These are phyloP conservation scores for Boletus subluridellus DNA, from an alignment of 1,284 basidiomycete species.

Conservation along the genomic window DNA sequence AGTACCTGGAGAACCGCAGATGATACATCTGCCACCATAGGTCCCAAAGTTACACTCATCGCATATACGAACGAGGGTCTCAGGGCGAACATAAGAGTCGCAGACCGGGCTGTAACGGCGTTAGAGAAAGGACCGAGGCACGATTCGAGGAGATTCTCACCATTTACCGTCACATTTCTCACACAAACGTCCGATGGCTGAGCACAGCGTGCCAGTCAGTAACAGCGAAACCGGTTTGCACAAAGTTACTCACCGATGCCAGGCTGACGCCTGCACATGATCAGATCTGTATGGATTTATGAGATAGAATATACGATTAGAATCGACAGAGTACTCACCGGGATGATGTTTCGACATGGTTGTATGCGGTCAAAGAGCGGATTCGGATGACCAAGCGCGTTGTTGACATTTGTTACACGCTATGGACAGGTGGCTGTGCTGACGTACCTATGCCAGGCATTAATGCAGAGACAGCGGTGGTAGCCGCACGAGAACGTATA, in stretches of 20 bases:
- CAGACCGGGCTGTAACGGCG: conserved; percentile 78
- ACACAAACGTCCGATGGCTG: conserved; percentile 94
- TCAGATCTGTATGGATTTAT: conserved; percentile 61
- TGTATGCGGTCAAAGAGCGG: conserved; percentile 17
- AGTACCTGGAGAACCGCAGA: conserved; percentile 90
- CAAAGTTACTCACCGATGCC: conserved; percentile 72
- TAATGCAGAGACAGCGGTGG: not conserved
- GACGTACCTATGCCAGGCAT: not conserved
- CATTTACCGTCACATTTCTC: conserved; percentile 99
- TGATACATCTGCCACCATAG: conserved; percentile 95
- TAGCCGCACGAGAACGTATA: not conserved
- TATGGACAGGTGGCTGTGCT: conserved; percentile 19
- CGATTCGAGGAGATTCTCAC: conserved; percentile 45
- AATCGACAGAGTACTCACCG: conserved; percentile 46
- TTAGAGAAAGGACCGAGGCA: not conserved
- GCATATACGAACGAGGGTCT: conserved; percentile 96
- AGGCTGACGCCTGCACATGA: conserved; percentile 95
- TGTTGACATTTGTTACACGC: conserved; percentile 21
- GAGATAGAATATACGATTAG: not conserved
- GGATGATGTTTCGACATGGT: conserved; percentile 88
- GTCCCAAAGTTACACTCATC: conserved; percentile 99
- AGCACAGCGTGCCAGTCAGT: conserved; percentile 3
- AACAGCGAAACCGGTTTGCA: not conserved
- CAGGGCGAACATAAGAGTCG: conserved; percentile 98
- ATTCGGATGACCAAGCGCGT: not conserved